Conservation (phyloP, 2,329 filamentous ascomycete genomes). For the Beauveria sp. region DNA sequence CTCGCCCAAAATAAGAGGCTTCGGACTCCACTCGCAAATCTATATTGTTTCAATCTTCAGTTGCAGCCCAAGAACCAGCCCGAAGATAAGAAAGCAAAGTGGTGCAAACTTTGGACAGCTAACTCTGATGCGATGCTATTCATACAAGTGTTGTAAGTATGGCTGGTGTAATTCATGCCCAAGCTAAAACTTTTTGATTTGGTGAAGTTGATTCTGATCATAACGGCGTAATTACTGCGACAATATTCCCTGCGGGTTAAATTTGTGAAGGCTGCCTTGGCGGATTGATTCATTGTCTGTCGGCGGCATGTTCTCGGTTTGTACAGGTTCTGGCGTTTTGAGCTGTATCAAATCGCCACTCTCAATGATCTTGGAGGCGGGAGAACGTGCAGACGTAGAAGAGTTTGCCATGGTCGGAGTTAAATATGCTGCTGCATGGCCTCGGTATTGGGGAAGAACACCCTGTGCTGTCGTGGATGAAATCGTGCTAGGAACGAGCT, state of each 20-base stretch:
- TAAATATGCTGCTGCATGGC: constrained; percentile 45
- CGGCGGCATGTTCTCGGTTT: constrained; percentile 33
- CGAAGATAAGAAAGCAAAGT: constrained; percentile 5
- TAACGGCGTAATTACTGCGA: constrained; percentile 7
- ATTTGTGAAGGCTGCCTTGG: constrained; percentile 11
- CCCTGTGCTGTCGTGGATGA: constrained; percentile 47
- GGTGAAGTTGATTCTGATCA: constrained; percentile 8
- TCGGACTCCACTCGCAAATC: not conserved
- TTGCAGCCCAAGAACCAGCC: constrained; percentile 2
- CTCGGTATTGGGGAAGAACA: constrained; percentile 45
- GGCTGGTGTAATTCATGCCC: constrained; percentile 12
- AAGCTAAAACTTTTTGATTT: constrained; percentile 13
- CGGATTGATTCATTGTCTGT: constrained; percentile 14
- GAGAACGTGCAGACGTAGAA: constrained; percentile 24
- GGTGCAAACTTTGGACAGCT: constrained; percentile 8
- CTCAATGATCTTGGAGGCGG: constrained; percentile 21
- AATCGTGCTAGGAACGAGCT: constrained; percentile 38
- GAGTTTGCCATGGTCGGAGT: constrained; percentile 36
- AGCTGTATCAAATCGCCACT: constrained; percentile 15
- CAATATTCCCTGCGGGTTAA: constrained; percentile 11
- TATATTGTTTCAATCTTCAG: constrained; percentile 3
- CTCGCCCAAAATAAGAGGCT: not conserved
- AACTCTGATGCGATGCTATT: constrained; percentile 13
- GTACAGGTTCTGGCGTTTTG: constrained; percentile 20
- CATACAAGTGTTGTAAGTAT: constrained; percentile 15